Evolutionary conservation across 169 alveolate species (phyloP), one percentile per base, ranked within the genome.

Genomic region (Plasmodium yoelii): DNA sequence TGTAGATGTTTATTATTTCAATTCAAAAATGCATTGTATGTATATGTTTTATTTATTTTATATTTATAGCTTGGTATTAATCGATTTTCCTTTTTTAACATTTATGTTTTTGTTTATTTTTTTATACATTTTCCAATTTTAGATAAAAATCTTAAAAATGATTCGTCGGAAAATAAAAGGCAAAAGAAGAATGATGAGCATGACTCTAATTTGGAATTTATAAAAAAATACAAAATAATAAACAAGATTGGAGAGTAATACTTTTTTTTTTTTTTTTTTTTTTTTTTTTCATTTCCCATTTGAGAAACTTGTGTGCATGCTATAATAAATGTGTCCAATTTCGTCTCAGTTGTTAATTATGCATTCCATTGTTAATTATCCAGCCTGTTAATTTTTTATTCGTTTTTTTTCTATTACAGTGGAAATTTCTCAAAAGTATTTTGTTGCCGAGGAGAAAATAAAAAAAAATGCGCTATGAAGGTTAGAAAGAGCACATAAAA

Each of bases 221-320:
- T 80, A 51, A 80, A 80, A 67, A 80, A 80, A 80, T 80, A 80
- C 59, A 80, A 80, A 80, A 80, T 80, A n/a, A 80, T 80, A 49
- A 80, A 80, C 71, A 80, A 80, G 28, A 80, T 80, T 65, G 90
- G 90, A 60, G 90, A 80, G 90, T 80, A 80, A 80, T 44, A 74
- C 34, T 8, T n/a, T 4, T 55, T 59, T 19, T 53, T 71, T 34
- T 59, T 19, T 53, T 71, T 34, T 59, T 19, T 53, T 71, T 34
- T n/a, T n/a, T n/a, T n/a, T 59, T 19, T 53, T 71, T 34, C 42
- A 34, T 4, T 3, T 34, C 2, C 5, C 0, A 34, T 34, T 34
- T 34, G 7, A 34, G 6, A 34, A 34, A 5, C 42, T 34, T 34
- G 42, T 34, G 42, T 34, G 42, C 42, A 34, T 34, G 7, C 7